Evolutionary conservation across 2,329 filamentous ascomycete genomes (phyloP), one percentile per base, ranked within the genome.

Genomic region (Ophiosphaerella narmari): DNA sequence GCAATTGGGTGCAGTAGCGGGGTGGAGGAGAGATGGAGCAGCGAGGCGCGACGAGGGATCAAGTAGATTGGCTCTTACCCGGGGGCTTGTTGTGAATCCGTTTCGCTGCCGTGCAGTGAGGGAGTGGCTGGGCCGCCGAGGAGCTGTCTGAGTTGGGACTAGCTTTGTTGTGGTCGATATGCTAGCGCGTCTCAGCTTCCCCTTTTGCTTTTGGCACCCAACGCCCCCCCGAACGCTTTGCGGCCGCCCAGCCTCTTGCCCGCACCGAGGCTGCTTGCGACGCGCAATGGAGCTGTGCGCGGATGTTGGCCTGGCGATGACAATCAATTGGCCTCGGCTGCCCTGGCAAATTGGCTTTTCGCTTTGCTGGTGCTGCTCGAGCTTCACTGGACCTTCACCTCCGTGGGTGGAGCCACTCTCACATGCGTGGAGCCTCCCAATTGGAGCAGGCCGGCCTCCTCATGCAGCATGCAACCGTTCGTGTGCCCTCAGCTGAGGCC

Each of bases 1-100:
- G 65, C 68, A 70, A 72, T 71, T 73, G 70, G 71, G 56, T 71
- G 67, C 64, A 65, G 66, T 64, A 67, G 68, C 59, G 69, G 68
- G 68, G 65, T 65, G 70, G 65, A 69, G 63, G 62, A 68, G 62
- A 57, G 66, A 69, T 54, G 66, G 61, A 63, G 61, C 62, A 66
- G 54, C 49, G 55, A 60, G 59, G 57, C 59, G 49, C 60, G 57
- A 64, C 51, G 65, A 63, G 63, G 65, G 60, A 62, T 65, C 59
- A 72, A 68, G 68, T 68, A 72, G 61, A 60, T 60, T 63, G 65
- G 65, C 64, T 59, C 67, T 62, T 55, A 57, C 59, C 52, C 54
- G 55, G 55, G 58, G 54, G 57, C 51, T 52, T 65, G 60, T 62
- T 65, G 66, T 63, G 63, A 58, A 45, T 55, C 57, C 49, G 58